phyloP scores from a whole-genome alignment of 1,139 yeast genomes.

The Diutina scorzettiae region DNA sequence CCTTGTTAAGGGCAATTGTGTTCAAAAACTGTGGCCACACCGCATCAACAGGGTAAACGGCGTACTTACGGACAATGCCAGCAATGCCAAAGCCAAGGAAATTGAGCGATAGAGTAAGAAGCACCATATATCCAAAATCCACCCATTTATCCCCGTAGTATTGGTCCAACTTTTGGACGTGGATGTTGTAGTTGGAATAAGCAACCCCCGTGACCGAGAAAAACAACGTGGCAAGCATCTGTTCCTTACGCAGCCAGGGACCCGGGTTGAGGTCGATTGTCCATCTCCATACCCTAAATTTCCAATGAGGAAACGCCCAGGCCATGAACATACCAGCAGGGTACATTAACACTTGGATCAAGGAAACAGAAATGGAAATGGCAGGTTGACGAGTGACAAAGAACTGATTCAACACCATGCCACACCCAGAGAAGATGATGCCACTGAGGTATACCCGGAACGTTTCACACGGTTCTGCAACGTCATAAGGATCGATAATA shows the following conservation, averaged over 20 bases:
- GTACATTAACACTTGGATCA: constrained; percentile 46
- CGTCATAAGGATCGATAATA: constrained; percentile 41
- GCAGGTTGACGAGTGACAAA: constrained; percentile 44
- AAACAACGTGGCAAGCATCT: constrained; percentile 44
- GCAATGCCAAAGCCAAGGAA: constrained; percentile 5
- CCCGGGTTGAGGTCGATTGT: constrained; percentile 36
- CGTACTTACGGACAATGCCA: constrained; percentile 30
- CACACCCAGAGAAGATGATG: constrained; percentile 42
- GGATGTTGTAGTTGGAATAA: constrained; percentile 32
- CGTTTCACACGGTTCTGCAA: constrained; percentile 39
- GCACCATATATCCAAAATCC: constrained; percentile 30
- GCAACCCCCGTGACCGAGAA: constrained; percentile 29
- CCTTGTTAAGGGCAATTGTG: constrained; percentile 42
- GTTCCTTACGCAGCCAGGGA: constrained; percentile 60
- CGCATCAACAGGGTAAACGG: constrained; percentile 41
- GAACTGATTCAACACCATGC: constrained; percentile 46
- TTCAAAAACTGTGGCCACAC: constrained; percentile 49
- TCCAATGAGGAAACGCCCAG: constrained; percentile 33
- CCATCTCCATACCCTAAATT: constrained; percentile 17
- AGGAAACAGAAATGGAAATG: constrained; percentile 21
- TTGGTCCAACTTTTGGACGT: constrained; percentile 14
- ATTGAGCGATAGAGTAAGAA: constrained; percentile 28
- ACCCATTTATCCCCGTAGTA: constrained; percentile 34
- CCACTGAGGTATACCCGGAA: constrained; percentile 46
- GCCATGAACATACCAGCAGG: constrained; percentile 39